These are phyloP conservation scores for Komagataella mondaviorum DNA, from an alignment of 805 yeast genomes.

Conservation along the genomic window DNA sequence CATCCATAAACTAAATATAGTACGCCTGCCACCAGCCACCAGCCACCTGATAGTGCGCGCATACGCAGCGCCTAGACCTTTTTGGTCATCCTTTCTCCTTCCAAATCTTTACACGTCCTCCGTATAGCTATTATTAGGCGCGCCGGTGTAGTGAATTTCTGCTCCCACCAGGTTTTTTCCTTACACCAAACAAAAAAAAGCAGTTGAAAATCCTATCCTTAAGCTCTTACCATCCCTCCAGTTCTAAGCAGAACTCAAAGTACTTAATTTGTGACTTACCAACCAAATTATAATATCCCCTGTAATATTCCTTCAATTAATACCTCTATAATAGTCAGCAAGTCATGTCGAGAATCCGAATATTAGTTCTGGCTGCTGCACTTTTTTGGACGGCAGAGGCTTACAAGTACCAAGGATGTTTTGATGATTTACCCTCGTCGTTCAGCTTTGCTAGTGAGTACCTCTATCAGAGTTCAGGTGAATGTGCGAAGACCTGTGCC, in stretches of 20 bases:
- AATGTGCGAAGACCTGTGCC: slow-evolving; percentile 39
- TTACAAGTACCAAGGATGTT: slow-evolving; percentile 19
- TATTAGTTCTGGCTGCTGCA: not conserved
- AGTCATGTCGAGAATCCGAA: not conserved
- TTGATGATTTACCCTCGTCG: slow-evolving; percentile 18
- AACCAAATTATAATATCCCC: not conserved
- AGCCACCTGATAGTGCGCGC: not conserved
- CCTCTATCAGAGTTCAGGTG: slow-evolving; percentile 43
- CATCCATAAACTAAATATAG: slow-evolving; percentile 15
- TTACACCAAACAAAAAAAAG: not conserved
- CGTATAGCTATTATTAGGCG: not conserved
- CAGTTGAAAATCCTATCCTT: not conserved
- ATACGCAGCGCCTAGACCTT: not conserved
- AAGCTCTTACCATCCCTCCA: not conserved
- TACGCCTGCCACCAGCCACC: slow-evolving; percentile 7
- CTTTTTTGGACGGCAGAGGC: not conserved
- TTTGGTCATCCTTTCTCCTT: not conserved
- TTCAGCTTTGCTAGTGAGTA: slow-evolving; percentile 32
- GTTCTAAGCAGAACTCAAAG: not conserved
- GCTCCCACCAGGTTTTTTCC: not conserved
- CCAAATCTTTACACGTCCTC: not conserved
- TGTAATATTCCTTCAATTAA: not conserved
- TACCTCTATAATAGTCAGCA: not conserved
- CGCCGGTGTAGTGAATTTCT: not conserved
- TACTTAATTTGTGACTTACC: not conserved